phyloP scores from a whole-genome alignment of 805 yeast genomes.

The Starmera caribaea region DNA sequence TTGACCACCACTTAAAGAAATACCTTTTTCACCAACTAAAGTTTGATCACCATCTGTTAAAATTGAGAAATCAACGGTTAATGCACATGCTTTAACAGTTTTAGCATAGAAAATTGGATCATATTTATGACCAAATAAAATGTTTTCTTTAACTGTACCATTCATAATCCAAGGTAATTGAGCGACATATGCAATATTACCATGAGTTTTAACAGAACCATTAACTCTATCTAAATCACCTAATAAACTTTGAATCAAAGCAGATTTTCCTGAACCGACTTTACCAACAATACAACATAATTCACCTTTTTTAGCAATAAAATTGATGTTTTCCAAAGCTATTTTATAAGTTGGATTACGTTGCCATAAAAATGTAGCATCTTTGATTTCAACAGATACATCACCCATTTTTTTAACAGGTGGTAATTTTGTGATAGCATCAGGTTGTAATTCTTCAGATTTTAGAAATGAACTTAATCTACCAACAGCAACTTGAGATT shows the following conservation, averaged over 20 bases:
- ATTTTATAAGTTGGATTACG: conserved; percentile 61
- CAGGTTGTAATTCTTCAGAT: conserved; percentile 74
- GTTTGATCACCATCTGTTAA: conserved; percentile 88
- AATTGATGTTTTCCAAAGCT: conserved; percentile 54
- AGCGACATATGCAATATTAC: conserved; percentile 79
- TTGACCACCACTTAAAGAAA: conserved; percentile 94
- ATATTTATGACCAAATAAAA: conserved; percentile 78
- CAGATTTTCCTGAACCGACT: conserved; percentile 88
- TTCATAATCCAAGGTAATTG: conserved; percentile 98
- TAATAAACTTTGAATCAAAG: conserved; percentile 65
- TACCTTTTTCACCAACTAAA: conserved; percentile 95
- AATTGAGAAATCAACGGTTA: conserved; percentile 64
- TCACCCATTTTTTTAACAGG: conserved; percentile 52
- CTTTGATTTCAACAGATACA: conserved; percentile 46
- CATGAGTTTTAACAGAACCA: conserved; percentile 66
- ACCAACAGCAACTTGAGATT: conserved; percentile 73
- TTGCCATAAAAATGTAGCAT: conserved; percentile 74
- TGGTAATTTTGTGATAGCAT: conserved; percentile 50
- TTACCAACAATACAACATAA: conserved; percentile 79
- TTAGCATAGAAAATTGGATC: conserved; percentile 74
- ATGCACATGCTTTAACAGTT: conserved; percentile 84
- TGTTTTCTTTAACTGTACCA: conserved; percentile 85
- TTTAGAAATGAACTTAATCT: conserved; percentile 69
- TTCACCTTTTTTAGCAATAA: conserved; percentile 63
- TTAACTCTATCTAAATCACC: conserved; percentile 75